Base-by-base conservation (phyloP, 176 grass and related monocot species). In the Bothriochloa decipiens region DNA sequence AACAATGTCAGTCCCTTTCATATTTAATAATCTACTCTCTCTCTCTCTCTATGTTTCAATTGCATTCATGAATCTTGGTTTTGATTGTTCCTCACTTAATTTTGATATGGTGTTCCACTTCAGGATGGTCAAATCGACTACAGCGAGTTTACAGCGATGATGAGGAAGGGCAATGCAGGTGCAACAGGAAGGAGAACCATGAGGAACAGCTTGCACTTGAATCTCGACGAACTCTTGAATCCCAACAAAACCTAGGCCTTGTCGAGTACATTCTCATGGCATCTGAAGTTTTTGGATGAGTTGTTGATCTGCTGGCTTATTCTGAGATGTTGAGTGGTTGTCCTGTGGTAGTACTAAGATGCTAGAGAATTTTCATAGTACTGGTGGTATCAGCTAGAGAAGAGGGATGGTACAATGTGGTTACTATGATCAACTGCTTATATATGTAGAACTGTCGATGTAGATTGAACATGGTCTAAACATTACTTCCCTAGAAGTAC, bases 111-210 rank as follows among this genome's bases (percentile, higher is more conserved):
- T 58, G 86, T 92, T 92, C 10, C 72, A 74, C 45, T 74, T 79
- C 87, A 98, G 96, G 96, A 98, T 46, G 96, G 96, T 72, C 93
- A 98, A 86, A 98, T 98, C 8, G 96, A 98, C 86, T 98, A 98
- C 86, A 88, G 85, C 0, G 96, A 98, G 85, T 98, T 98, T 64
- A 47, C 91, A 0, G 91, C 93, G 0, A 98, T 98, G 96, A 98
- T 98, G 96, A 93, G 96, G 37, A 98, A 95, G 65, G 96, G 96
- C 80, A 95, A 92, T 64, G 89, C 87, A 3, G 91, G 80, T 3
- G 92, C 63, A 39, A 27, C 83, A 52, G 96, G 89, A 75, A 98
- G 93, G 71, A 90, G 89, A 52, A 90, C 91, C 75, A 98, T 90
- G 87, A 85, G 92, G 83, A 88, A 81, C 87, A 92, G 67, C 65